Conservation (phyloP, 2,329 filamentous ascomycete species). For the Aspergillus hiratsukae region DNA sequence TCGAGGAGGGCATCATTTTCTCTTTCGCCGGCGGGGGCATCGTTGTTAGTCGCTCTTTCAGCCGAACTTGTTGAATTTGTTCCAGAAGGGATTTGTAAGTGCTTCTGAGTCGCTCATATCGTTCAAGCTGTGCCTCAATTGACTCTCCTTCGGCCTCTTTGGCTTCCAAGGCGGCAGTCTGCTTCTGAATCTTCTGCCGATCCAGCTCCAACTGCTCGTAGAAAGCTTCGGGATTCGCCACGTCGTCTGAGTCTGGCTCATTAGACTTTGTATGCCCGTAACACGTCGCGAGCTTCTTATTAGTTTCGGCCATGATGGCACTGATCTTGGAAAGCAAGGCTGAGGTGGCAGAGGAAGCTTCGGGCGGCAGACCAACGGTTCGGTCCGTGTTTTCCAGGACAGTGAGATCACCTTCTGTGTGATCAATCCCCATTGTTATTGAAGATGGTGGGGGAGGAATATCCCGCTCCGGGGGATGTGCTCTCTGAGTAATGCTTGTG, state of each 20-base stretch:
- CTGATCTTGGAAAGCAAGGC: constrained; percentile 66
- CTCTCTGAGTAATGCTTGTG: constrained; percentile 71
- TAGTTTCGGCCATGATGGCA: constrained; percentile 65
- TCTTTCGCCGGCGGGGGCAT: constrained; percentile 12
- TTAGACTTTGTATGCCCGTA: constrained; percentile 62
- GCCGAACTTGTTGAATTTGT: constrained; percentile 36
- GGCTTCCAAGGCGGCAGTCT: constrained; percentile 31
- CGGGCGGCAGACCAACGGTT: constrained; percentile 32
- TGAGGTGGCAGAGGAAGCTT: constrained; percentile 59
- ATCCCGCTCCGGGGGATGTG: constrained; percentile 65
- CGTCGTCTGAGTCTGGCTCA: constrained; percentile 45
- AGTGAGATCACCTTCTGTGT: constrained; percentile 25
- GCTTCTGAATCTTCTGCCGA: constrained; percentile 40
- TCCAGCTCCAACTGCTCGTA: constrained; percentile 42
- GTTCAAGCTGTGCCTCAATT: constrained; percentile 33
- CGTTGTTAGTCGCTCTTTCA: constrained; percentile 29
- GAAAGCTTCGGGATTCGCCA: constrained; percentile 39
- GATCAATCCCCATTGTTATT: constrained; percentile 37
- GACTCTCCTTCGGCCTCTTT: constrained; percentile 35
- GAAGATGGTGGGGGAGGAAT: constrained; percentile 70
- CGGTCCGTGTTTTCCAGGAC: constrained; percentile 26
- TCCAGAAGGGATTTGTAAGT: constrained; percentile 43
- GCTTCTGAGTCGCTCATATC: constrained; percentile 34
- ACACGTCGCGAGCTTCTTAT: constrained; percentile 59
- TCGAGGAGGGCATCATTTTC: constrained; percentile 12